A percentile compares a stretch with the other conserved stretches of the same genome.
phyloP scores from a whole-genome alignment of 2,329 filamentous ascomycete genomes.

The Aureobasidium lini region DNA sequence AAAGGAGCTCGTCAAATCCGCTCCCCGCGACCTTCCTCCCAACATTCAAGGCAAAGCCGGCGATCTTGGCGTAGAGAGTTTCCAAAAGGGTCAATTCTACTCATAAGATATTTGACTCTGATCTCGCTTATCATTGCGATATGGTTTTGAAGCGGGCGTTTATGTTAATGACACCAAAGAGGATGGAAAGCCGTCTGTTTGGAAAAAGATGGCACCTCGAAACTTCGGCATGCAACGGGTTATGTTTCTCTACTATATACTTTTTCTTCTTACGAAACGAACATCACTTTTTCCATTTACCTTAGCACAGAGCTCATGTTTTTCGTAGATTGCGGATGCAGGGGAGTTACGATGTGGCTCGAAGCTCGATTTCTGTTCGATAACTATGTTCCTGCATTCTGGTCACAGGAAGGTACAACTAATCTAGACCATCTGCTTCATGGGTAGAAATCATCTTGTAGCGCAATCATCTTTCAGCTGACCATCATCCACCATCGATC shows the following conservation, averaged over 20 bases:
- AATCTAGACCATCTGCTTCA: no score
- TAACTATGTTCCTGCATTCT: no score
- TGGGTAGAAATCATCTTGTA: no score
- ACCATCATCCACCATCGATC: no score
- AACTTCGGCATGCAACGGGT: neutral
- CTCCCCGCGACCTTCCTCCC: slow-evolving; percentile 31
- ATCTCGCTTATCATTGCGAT: neutral
- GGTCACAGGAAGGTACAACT: no score
- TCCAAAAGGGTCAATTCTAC: slow-evolving; percentile 59
- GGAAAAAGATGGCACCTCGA: neutral
- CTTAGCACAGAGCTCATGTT: no score
- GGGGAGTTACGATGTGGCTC: no score
- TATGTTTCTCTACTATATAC: neutral
- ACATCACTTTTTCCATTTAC: no score
- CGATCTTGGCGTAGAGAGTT: slow-evolving; percentile 60
- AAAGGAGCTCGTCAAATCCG: slow-evolving; percentile 26
- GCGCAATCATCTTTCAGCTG: no score
- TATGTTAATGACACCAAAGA: neutral
- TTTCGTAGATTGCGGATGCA: no score
- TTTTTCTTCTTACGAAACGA: no score
- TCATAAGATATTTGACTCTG: neutral
- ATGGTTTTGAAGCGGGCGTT: neutral
- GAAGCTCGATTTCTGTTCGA: no score
- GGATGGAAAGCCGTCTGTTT: neutral
- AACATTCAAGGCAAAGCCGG: slow-evolving; percentile 52